Evolutionary conservation across 768 basidiomycete genomes (phyloP), one percentile per base, ranked within the genome.

Genomic region (Suillus occidentalis): DNA sequence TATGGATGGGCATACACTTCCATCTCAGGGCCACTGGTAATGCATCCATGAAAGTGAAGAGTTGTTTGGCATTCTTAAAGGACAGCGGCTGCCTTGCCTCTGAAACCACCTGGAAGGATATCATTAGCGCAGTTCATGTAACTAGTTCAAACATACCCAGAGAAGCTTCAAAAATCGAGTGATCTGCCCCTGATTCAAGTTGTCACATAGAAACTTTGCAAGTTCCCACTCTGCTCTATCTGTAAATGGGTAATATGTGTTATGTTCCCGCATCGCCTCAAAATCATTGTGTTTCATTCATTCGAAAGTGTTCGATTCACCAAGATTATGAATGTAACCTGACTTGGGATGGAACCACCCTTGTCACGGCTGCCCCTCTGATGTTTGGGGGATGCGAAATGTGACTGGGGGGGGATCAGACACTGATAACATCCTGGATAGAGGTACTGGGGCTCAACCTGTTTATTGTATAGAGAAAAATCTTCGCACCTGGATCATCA

Each of bases 231-330:
- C 76, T 2, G 62, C 63, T 36, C 67, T 62, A 13, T 71, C 70
- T 18, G 68, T 62, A 65, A 78, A 79, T 39, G 77, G 78, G 60
- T 77, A 78, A 61, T 72, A 78, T 1, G 67, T 34, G 57, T 75
- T 75, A 1, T 64, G 22, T 16, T 45, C 60, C 34, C 70, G 20
- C 34, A 39, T 28, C 1, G 9, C 18, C 28, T 37, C 60, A 12
- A 61, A 28, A 37, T 61, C 42, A 5, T 61, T 42, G 6, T 61
- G 47, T 20, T 37, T 31, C 28, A 61, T 37, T 61, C 8, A 8
- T 28, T 61, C 31, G 16, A 58, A 40, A 36, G 56, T 58, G 18
- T 58, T 58, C 0, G 22, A 2, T 16, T 57, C 6, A 0, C 31
- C 31, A 12, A 40, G 20, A 2, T 6, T 6, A 34, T 57, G 7